A percentile compares a stretch with the other conserved stretches of the same genome.
Conservation (phyloP, 345 rosid species). For the Garcia nutans region DNA sequence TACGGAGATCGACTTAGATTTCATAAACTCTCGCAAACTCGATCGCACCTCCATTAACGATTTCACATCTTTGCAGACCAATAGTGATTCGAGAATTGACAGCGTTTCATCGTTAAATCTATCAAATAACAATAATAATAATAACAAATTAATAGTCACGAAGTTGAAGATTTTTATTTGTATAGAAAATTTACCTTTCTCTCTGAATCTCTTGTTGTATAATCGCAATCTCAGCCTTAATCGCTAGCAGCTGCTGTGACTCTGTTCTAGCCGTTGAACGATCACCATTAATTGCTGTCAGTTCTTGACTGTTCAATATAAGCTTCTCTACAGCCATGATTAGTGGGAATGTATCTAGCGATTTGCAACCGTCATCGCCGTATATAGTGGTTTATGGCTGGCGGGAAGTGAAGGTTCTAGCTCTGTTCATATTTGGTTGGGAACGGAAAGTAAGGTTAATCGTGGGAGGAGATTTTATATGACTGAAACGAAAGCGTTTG, state of each 20-base stretch:
- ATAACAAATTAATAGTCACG: background rate
- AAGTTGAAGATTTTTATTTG: background rate
- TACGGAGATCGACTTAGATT: conserved; percentile 43
- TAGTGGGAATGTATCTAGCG: too few species aligned
- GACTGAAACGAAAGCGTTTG: too few species aligned
- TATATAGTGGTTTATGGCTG: too few species aligned
- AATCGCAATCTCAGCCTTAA: conserved; percentile 50
- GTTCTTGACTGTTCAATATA: conserved; percentile 24
- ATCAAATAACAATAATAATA: conserved; percentile 17
- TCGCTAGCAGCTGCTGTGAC: conserved; percentile 34
- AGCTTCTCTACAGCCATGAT: too few species aligned
- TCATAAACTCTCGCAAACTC: conserved; percentile 46
- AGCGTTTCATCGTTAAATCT: conserved; percentile 65
- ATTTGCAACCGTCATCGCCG: too few species aligned
- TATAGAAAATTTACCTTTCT: conserved; percentile 50
- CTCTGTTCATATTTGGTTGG: too few species aligned
- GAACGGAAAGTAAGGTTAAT: too few species aligned
- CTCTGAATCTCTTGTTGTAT: conserved; percentile 48
- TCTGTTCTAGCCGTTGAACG: conserved; percentile 50
- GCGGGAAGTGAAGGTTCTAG: too few species aligned
- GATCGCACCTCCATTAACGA: conserved; percentile 44
- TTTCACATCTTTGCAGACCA: conserved; percentile 51
- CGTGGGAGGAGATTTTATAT: too few species aligned
- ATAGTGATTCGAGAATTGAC: conserved; percentile 51
- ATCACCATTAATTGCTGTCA: conserved; percentile 42